Evolutionary conservation across 352 stramenopile species (phyloP), one percentile per base, ranked within the genome.

Genomic region (Blastocystis hominis): DNA sequence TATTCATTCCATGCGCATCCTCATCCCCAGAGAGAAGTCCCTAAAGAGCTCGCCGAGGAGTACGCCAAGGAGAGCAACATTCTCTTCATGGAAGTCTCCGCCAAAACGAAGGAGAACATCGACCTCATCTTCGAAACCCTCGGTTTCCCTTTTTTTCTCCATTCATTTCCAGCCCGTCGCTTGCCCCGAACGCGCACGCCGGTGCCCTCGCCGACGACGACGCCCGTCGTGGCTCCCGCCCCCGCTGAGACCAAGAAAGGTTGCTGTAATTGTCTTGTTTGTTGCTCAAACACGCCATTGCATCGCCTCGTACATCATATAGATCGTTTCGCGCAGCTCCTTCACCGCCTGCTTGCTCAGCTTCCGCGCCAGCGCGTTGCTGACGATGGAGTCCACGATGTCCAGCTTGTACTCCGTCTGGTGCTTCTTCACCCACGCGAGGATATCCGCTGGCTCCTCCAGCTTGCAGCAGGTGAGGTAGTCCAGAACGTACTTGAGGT

Each of bases 11-110:
- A 75, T 34, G n/a, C 20, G 46, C 69, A 15, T 62, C 10, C 34
- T 75, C 3, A 2, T 7, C 13, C 42, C 20, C 70, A 87, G 77
- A 87, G 70, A 56, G 94, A 96, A 90, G 94, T 97, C 70, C 91
- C 92, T 10, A 91, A 91, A 59, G 93, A 91, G 44, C 91, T 94
- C 55, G 94, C 93, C 66, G 91, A 93, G 78, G 93, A 92, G 42
- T 97, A 96, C 89, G 94, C 94, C 7, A 92, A 97, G 68, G 93
- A 97, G 89, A 97, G 95, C 79, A 93, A 93, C n/a, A 94, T 94
- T 24, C 70, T 88, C 17, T 84, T 90, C 34, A 75, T 87, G 53
- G 77, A 87, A 47, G 66, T 78, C 20, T 87, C 77, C 17, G 93
- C 93, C 59, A 96, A 96, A 89, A 93, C 94, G 62, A 93, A 95